phyloP scores from a whole-genome alignment of 176 grass and related monocot species.

The Cenchrus fungigraminus region DNA sequence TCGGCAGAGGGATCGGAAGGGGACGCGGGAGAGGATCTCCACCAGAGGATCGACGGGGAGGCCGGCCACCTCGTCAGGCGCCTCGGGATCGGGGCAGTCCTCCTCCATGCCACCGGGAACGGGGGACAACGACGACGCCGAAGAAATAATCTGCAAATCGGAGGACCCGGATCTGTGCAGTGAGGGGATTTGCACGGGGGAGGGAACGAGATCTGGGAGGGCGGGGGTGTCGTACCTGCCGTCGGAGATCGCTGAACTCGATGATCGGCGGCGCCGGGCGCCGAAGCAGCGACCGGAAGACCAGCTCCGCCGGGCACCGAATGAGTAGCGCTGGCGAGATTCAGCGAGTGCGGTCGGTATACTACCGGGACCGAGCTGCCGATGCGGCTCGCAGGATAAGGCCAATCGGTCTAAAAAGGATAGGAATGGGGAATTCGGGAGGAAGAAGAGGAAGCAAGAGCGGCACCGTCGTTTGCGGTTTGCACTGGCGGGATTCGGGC shows the following conservation, averaged over 20 bases:
- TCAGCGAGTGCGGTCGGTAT: too few relatives aligned
- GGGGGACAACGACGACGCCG: background rate
- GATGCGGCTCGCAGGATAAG: too few relatives aligned
- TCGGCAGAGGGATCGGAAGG: background rate
- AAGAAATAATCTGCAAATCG: background rate
- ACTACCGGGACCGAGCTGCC: too few relatives aligned
- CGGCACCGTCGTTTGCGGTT: too few relatives aligned
- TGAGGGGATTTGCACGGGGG: background rate
- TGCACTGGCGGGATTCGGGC: too few relatives aligned
- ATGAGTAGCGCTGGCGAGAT: background rate
- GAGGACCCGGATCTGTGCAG: background rate
- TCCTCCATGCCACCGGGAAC: background rate
- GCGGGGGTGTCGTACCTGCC: background rate
- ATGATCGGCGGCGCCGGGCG: background rate
- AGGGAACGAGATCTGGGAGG: background rate
- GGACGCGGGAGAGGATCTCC: background rate
- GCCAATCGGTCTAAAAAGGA: too few relatives aligned
- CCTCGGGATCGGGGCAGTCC: background rate
- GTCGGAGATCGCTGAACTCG: background rate
- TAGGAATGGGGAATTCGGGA: too few relatives aligned
- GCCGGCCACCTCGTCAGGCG: background rate
- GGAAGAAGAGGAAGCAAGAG: background rate
- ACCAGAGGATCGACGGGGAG: background rate
- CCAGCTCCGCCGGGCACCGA: background rate
- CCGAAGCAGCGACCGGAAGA: background rate